A percentile compares a stretch with the other conserved stretches of the same genome.
These are phyloP conservation scores for Aciculosporium take DNA, from an alignment of 2,329 filamentous ascomycete genomes.

Conservation along the genomic window DNA sequence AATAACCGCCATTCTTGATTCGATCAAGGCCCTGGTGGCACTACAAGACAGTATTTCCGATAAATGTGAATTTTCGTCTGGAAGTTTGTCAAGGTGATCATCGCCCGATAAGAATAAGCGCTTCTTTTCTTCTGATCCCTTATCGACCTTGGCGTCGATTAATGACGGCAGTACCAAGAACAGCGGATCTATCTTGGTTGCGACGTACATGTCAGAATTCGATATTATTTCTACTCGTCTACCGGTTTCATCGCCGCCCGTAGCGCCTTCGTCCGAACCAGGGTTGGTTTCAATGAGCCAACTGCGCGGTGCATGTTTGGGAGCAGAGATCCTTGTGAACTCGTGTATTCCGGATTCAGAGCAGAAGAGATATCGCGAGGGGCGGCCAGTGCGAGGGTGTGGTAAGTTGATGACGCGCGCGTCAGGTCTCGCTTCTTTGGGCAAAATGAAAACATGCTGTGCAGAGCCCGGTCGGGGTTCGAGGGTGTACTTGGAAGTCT, in stretches of 20 bases:
- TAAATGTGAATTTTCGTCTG: slow-evolving; percentile 41
- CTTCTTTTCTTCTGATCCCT: slow-evolving; percentile 34
- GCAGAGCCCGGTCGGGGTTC: slow-evolving; percentile 26
- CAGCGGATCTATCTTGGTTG: slow-evolving; percentile 69
- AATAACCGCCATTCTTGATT: slow-evolving; percentile 51
- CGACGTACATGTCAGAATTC: slow-evolving; percentile 62
- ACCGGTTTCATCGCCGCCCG: slow-evolving; percentile 9
- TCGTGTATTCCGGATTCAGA: slow-evolving; percentile 50
- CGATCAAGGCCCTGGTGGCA: slow-evolving; percentile 36
- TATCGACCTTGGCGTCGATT: slow-evolving; percentile 25
- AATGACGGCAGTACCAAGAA: slow-evolving; percentile 73
- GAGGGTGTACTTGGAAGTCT: slow-evolving; percentile 25
- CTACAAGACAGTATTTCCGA: slow-evolving; percentile 37
- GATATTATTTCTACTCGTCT: slow-evolving; percentile 34
- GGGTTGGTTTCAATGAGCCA: slow-evolving; percentile 40
- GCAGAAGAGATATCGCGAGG: slow-evolving; percentile 47
- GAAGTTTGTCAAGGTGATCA: slow-evolving; percentile 55
- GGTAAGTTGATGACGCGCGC: slow-evolving; percentile 46
- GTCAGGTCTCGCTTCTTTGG: slow-evolving; percentile 35
- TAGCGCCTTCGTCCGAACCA: slow-evolving; percentile 9
- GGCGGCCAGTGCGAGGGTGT: slow-evolving; percentile 40
- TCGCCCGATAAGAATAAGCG: slow-evolving; percentile 54
- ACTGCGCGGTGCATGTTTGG: slow-evolving; percentile 40
- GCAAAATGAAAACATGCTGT: slow-evolving; percentile 46
- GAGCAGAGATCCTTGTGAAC: slow-evolving; percentile 42